Conservation (phyloP, 805 yeast genomes). For the Barnettozyma californica region DNA sequence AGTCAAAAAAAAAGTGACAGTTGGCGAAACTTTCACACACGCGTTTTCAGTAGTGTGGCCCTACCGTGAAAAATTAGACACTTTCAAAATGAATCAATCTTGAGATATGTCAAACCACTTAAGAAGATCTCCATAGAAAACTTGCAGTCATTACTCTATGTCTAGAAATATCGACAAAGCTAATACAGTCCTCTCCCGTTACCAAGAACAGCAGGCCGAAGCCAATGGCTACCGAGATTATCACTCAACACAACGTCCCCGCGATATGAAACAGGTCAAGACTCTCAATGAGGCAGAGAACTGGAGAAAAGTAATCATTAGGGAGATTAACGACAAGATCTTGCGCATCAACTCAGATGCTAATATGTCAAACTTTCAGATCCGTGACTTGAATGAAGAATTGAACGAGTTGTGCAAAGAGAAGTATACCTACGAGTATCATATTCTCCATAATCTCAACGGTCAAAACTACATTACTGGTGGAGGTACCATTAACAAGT, state of each 20-base stretch:
- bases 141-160: conserved; percentile 35
- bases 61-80: neutral
- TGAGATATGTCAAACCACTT: too few species aligned
- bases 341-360: conserved; percentile 57
- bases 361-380: conserved; percentile 48
- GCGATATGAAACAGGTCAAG: conserved; percentile 45
- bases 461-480: conserved; percentile 58
- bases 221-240: conserved; percentile 55
- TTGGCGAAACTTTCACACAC: too few species aligned
- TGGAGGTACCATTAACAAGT: conserved; percentile 14
- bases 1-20: too few species aligned
- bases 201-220: conserved; percentile 55
- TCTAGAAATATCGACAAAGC: conserved; percentile 75
- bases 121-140: neutral
- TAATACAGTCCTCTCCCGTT: conserved; percentile 61
- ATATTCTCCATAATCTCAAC: conserved; percentile 54
- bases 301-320: conserved; percentile 57
- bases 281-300: conserved; percentile 61
- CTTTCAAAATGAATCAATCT: too few species aligned
- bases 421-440: conserved; percentile 73
- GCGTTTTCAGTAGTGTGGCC: neutral
- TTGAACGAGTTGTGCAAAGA: conserved; percentile 64
- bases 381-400: conserved; percentile 71
- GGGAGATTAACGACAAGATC: conserved; percentile 58
- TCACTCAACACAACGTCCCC: conserved; percentile 56